These are phyloP conservation scores for Lepiota subincarnata DNA, from an alignment of 768 basidiomycete species.

Conservation along the genomic window DNA sequence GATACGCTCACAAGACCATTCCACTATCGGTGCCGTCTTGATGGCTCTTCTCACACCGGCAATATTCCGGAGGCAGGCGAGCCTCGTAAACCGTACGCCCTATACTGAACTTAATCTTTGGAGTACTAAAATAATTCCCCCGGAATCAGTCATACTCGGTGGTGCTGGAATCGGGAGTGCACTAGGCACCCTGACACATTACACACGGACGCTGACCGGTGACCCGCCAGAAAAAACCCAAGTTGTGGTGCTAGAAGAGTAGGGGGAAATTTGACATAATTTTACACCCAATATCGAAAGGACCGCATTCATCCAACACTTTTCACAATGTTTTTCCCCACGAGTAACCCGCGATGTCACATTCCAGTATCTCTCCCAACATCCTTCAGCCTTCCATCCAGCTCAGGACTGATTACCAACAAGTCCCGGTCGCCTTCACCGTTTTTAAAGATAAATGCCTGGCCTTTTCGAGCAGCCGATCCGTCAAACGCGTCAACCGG, in stretches of 20 bases:
- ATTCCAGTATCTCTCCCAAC: conserved; percentile 28
- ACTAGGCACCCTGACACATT: conserved; percentile 56
- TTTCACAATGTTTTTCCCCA: background rate
- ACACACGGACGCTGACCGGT: conserved; percentile 48
- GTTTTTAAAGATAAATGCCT: conserved; percentile 15
- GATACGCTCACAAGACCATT: conserved; percentile 66
- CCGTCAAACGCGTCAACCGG: conserved; percentile 73
- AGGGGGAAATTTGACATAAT: background rate
- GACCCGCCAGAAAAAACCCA: conserved; percentile 40
- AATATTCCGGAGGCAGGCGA: conserved; percentile 68
- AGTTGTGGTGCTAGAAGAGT: background rate
- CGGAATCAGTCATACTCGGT: conserved; percentile 58
- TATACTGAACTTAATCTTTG: background rate
- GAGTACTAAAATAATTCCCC: background rate
- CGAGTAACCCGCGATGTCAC: background rate
- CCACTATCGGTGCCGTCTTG: conserved; percentile 68
- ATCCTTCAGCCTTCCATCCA: conserved; percentile 68
- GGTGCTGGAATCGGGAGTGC: conserved; percentile 67
- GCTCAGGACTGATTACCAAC: conserved; percentile 51
- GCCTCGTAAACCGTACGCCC: conserved; percentile 52
- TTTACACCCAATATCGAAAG: background rate
- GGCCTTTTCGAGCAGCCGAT: conserved; percentile 35
- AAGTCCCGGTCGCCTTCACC: conserved; percentile 41
- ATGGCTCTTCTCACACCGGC: conserved; percentile 63
- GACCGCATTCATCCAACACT: background rate